Evolutionary conservation across 305 asterid species (phyloP).

Genomic region (Euphrasia arctica): DNA sequence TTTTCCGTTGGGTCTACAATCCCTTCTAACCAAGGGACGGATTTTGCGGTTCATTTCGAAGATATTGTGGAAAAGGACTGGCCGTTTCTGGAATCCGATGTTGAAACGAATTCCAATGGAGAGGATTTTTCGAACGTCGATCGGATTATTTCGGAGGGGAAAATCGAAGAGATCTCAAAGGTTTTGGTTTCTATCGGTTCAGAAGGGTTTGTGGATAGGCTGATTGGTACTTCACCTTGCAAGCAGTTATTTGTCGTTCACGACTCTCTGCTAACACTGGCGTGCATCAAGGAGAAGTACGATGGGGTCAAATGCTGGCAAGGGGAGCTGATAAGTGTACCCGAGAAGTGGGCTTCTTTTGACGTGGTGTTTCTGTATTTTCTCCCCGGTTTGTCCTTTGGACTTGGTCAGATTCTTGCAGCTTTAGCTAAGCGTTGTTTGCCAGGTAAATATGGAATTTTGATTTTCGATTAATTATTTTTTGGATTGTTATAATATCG

Average conservation of each 20-base stretch:
- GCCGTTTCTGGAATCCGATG: conserved; percentile 63
- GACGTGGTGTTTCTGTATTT: conserved; percentile 73
- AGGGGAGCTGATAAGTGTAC: conserved; percentile 66
- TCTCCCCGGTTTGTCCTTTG: conserved; percentile 76
- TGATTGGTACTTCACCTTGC: conserved; percentile 48
- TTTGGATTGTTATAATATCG: background rate
- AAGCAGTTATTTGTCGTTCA: conserved; percentile 66
- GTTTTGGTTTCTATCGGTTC: conserved; percentile 71
- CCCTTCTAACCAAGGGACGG: conserved; percentile 41
- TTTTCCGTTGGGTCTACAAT: conserved; percentile 28
- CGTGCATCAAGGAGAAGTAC: conserved; percentile 71
- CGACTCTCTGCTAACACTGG: conserved; percentile 68
- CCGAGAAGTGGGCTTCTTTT: conserved; percentile 71
- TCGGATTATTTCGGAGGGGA: conserved; percentile 62
- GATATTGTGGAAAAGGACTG: conserved; percentile 77
- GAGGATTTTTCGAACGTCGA: conserved; percentile 44
- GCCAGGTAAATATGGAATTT: conserved; percentile 48
- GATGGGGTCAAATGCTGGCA: conserved; percentile 90
- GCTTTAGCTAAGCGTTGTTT: conserved; percentile 55
- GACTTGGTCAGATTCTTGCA: conserved; percentile 56
- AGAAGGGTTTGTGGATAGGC: conserved; percentile 73
- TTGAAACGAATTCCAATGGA: conserved; percentile 36
- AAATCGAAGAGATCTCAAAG: conserved; percentile 52
- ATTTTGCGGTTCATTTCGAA: conserved; percentile 50
- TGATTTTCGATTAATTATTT: background rate